Conservation (phyloP, 345 rosid genomes). For the Jatropha curcas region DNA sequence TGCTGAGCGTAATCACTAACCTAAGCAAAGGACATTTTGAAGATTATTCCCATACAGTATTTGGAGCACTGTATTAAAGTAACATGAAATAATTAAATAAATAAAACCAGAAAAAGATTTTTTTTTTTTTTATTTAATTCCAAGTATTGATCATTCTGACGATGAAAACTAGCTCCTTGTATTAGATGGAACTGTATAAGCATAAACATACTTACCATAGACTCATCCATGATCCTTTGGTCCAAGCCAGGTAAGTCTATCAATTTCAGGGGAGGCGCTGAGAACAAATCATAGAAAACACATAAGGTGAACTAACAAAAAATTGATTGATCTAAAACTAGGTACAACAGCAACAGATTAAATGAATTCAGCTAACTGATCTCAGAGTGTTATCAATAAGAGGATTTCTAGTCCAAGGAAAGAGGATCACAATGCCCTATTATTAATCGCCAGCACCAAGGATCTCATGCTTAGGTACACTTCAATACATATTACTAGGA, state of each 20-base stretch:
- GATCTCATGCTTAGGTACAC: background rate
- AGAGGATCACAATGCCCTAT: background rate
- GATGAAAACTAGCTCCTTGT: background rate
- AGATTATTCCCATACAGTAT: background rate
- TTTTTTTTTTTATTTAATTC: background rate
- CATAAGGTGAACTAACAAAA: background rate
- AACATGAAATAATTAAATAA: background rate
- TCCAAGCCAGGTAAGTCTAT: slow-evolving; percentile 96
- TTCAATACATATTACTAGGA: background rate
- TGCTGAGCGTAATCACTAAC: slow-evolving; percentile 72
- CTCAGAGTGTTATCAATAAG: background rate
- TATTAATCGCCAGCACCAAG: background rate
- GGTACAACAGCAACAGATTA: background rate
- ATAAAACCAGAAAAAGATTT: background rate
- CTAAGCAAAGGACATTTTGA: slow-evolving; percentile 34
- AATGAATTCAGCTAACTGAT: background rate
- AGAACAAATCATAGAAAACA: slow-evolving; percentile 7
- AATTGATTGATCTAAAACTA: background rate
- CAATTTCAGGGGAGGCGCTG: slow-evolving; percentile 96
- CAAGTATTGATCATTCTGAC: background rate
- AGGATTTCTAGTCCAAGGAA: background rate
- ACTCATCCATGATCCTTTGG: slow-evolving; percentile 83
- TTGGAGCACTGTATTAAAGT: background rate
- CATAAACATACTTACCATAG: background rate
- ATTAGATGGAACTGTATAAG: background rate